These are phyloP conservation scores for Kitagawia praeruptora DNA, from an alignment of 129 eudicot species.

Conservation along the genomic window DNA sequence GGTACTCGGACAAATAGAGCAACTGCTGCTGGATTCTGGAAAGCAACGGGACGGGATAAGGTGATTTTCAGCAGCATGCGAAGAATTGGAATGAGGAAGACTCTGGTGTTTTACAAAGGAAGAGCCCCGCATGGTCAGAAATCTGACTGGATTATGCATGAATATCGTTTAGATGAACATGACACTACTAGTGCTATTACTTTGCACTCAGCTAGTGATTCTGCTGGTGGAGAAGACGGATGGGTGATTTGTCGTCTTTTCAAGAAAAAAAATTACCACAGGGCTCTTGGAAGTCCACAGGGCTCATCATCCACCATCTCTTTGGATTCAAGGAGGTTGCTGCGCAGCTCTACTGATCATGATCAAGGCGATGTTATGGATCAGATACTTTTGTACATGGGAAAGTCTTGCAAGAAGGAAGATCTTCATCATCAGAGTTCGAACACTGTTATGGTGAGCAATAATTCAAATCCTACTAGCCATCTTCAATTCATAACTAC, in stretches of 20 bases:
- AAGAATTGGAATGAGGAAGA: constrained; percentile 83
- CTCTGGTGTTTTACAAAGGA: constrained; percentile 77
- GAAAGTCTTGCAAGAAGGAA: constrained; percentile 36
- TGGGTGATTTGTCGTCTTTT: constrained; percentile 82
- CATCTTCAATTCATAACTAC: constrained; percentile 13
- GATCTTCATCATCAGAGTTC: background rate
- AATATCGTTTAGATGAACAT: constrained; percentile 56
- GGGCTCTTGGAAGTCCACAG: constrained; percentile 27
- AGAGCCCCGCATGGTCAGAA: constrained; percentile 88
- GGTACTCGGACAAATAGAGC: constrained; percentile 88
- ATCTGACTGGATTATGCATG: constrained; percentile 89
- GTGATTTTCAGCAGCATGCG: constrained; percentile 44
- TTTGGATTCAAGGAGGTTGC: constrained; percentile 9
- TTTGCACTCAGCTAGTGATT: background rate
- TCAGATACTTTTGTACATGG: constrained; percentile 44
- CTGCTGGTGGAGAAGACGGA: constrained; percentile 50
- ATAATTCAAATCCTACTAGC: background rate
- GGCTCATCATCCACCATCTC: constrained; percentile 15
- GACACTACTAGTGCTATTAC: constrained; percentile 18
- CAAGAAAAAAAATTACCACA: constrained; percentile 65
- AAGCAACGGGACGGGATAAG: constrained; percentile 86
- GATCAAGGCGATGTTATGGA: constrained; percentile 32
- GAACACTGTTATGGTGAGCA: background rate
- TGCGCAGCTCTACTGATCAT: background rate
- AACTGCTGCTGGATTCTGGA: constrained; percentile 81